Base-by-base conservation (phyloP, 2,329 filamentous ascomycete species). In the Septoria petroselini region DNA sequence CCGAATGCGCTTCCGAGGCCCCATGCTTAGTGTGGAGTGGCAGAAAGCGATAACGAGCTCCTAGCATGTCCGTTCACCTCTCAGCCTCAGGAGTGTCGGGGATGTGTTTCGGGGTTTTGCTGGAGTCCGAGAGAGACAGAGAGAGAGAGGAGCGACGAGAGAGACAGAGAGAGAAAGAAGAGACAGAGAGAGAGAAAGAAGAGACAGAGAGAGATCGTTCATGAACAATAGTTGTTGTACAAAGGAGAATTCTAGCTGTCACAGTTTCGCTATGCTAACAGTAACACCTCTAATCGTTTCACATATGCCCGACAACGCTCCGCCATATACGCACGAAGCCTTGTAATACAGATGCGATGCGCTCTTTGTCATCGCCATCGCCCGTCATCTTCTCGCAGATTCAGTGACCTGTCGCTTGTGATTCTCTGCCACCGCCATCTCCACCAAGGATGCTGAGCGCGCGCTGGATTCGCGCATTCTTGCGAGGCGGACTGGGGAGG, bases 371-470 rank as follows among this genome's bases (percentile, higher is more conserved):
- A 30, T 40, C 14, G 19, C 15, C 44, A 34, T 44, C 29, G 41
- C 29, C 39, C 34, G 34, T 49, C 17, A 45, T 48, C 40, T 43
- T 29, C 40, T 17, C 17, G 33, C 40, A 18, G 31, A 37, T 25
- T 48, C 30, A 48, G 19, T 48, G 45, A 27, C 45, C 45, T 23
- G 45, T 40, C 33, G 17, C 35, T 48, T 44, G 18, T n/a, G 47
- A 37, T 47, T 58, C 58, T 45, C 41, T 51, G n/a, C 61, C 61
- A 42, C 61, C 61, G 30, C 61, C 61, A 37, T 64, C 58, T 12
- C 61, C 61, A 14, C 61, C 61, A 9, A 64, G 56, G 45, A 64
- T 41, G 31, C 40, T 42, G 30, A 64, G 47, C 14, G 61, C 61
- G n/a, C 61, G 55, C 40, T 52, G 51, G 21, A 58, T 54, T 9